phyloP scores from a whole-genome alignment of 495 filamentous ascomycete species.

The Entonaema liquescens region DNA sequence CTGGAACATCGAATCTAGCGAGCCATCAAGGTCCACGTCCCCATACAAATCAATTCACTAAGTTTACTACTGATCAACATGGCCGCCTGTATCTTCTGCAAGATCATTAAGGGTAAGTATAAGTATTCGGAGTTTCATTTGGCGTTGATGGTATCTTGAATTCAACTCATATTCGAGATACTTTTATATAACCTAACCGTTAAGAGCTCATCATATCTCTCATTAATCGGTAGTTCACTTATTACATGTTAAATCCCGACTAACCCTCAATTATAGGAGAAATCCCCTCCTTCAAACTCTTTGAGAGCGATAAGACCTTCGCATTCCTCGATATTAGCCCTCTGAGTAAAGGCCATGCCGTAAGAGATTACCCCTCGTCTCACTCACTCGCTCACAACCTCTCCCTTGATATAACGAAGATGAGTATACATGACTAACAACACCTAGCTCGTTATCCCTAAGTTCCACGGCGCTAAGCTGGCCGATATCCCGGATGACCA shows the following conservation, averaged over 20 bases:
- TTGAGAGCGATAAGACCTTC: constrained; percentile 89
- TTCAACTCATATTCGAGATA: not conserved
- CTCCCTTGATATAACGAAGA: not conserved
- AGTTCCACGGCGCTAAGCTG: constrained; percentile 91
- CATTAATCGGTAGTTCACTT: no score
- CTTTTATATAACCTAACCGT: not conserved
- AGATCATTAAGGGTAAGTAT: constrained; percentile 87
- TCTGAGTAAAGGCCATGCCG: constrained; percentile 82
- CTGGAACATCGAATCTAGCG: constrained; percentile 1
- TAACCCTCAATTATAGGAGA: constrained; percentile 67
- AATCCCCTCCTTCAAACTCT: constrained; percentile 94
- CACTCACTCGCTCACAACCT: not conserved
- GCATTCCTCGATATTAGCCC: constrained; percentile 98
- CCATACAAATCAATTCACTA: constrained; percentile 5
- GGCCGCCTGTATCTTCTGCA: constrained; percentile 94
- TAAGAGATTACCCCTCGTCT: constrained; percentile 49
- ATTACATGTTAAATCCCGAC: not conserved
- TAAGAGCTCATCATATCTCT: not conserved
- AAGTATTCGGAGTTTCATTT: not conserved
- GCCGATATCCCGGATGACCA: constrained; percentile 93
- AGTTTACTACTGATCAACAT: constrained; percentile 24
- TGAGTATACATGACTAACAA: not conserved
- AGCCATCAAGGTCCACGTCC: constrained; percentile 38
- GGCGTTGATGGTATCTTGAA: not conserved
- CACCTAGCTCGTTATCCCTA: constrained; percentile 90